Evolutionary conservation across 1,284 basidiomycete genomes (phyloP), one percentile per base, ranked within the genome.

Genomic region (Leccinum colubrinum): DNA sequence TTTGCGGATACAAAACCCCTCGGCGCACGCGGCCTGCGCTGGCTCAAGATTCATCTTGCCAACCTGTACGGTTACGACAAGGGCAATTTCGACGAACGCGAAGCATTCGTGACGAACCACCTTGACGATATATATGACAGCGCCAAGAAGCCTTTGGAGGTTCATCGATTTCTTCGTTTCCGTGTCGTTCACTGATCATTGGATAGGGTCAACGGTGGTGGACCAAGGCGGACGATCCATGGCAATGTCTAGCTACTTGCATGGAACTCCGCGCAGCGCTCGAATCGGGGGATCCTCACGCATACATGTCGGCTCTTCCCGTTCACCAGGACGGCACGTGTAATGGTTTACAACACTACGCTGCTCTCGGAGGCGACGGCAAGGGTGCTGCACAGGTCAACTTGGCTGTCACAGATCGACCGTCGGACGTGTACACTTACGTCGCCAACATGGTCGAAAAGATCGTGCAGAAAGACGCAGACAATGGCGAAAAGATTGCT

Each of bases 241-340:
- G 96, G 95, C 97, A 99, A 77, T 97, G 93, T 74, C 88, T 99
- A 25, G 92, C 96, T 3, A 86, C 93, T 1, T 98, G 95, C 78
- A 88, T 90, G 70, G 97, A 99, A 73, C 83, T 99, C 12, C 82
- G 83, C 55, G 82, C 82, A 0, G 97, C 97, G 2, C 79, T 95
- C 0, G 82, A 90, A 37, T 90, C 90, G 0, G 81, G 81, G 1
- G 84, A 95, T 65, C 95, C 97, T 0, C 79, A 81, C 39, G 76
- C 78, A 25, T 98, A 85, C 78, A 78, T 84, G 67, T 94, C 89
- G 3, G 77, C 80, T n/a, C 81, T 98, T 15, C 97, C 97, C 0
- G 86, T 98, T 6, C 97, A 99, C 74, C 97, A 99, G 78, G 97
- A 99, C 71, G 97, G 97, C 1, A 98, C 97, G 0, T 99, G 97